Base-by-base conservation (phyloP, 75 land plant species). In the Selaginella moellendorffii region DNA sequence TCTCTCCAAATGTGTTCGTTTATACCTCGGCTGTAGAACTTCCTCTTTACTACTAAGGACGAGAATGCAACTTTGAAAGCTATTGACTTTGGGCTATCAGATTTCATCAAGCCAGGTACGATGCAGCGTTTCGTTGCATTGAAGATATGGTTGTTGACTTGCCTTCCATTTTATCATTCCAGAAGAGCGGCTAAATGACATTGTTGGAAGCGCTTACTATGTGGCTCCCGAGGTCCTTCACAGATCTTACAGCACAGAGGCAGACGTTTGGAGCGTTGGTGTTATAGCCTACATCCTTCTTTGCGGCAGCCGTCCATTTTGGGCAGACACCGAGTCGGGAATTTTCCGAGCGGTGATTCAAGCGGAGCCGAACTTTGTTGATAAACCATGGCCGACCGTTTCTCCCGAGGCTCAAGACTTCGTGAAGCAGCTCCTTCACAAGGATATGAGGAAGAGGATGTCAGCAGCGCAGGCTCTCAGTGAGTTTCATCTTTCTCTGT, bases 271-370 rank as follows among this genome's bases (percentile, higher is more conserved):
- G 96, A 90, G 96, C 67, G 76, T 90, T 62, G 96, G 91, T 54
- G 96, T 89, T 51, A 89, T 89, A 46, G 85, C 88, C 21, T 90
- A 90, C 65, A 90, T 90, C 58, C 76, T 90, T 23, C 67, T 90
- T 2, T 87, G 92, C 79, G 97, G 97, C 1, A 90, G 97, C 59
- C 81, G 97, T 17, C 97, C 97, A 51, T 90, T 90, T 68, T 90
- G 97, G 97, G 97, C 97, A 23, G 81, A 92, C 29, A 82, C 92
- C 1, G 97, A 90, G 66, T 90, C 97, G 68, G 97, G 97, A 27
- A 85, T 82, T 30, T 88, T 88, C 62, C 81, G 85, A 36, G 72
- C 85, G 36, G 93, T 88, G 12, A 68, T 84, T 27, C 74, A 80
- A 52, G 78, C 81, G n/a, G 92, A 87, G 52, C 88, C 88, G 9